Evolutionary conservation across 2,329 filamentous ascomycete species (phyloP).

Genomic region (Allantophomopsis lycopodina): DNA sequence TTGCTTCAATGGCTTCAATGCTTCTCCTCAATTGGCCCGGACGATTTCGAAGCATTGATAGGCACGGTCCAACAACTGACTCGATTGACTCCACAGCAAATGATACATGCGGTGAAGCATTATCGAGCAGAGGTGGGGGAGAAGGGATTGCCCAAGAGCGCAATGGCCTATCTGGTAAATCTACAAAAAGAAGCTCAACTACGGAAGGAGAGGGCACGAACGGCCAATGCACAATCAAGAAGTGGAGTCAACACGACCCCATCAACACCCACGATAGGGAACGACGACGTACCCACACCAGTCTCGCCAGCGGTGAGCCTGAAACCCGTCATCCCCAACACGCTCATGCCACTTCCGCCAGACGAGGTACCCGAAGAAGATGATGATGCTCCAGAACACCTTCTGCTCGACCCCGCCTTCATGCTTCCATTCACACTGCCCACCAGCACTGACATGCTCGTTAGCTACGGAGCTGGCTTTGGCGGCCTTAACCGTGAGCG

Average conservation of each 20-base stretch:
- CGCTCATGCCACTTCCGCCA: slow-evolving; percentile 7
- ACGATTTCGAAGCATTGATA: slow-evolving; percentile 79
- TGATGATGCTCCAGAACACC: slow-evolving; percentile 56
- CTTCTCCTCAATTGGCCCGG: slow-evolving; percentile 76
- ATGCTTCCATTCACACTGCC: slow-evolving; percentile 94
- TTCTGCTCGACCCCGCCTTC: slow-evolving; percentile 77
- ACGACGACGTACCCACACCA: slow-evolving; percentile 27
- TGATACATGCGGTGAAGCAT: slow-evolving; percentile 83
- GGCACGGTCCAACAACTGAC: slow-evolving; percentile 84
- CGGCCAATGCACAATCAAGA: slow-evolving; percentile 29
- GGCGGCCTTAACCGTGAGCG: slow-evolving; percentile 84
- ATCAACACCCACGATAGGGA: slow-evolving; percentile 22
- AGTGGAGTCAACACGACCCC: slow-evolving; percentile 6
- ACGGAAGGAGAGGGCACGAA: slow-evolving; percentile 38
- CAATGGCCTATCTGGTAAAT: slow-evolving; percentile 71
- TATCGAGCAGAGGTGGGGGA: slow-evolving; percentile 94
- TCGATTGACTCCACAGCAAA: slow-evolving; percentile 69
- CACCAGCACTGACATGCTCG: slow-evolving; percentile 92
- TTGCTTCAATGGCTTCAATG: slow-evolving; percentile 95
- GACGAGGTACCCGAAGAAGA: slow-evolving; percentile 30
- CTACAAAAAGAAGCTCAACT: slow-evolving; percentile 62
- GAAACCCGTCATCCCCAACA: slow-evolving; percentile 13
- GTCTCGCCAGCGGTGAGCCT: slow-evolving; percentile 28
- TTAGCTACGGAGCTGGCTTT: slow-evolving; percentile 89
- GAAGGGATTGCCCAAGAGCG: slow-evolving; percentile 77